Percentiles rank a stretch among this genome's conserved stretches.
Evolutionary conservation across 768 basidiomycete species (phyloP).

Genomic region (Lentinula sp.): DNA sequence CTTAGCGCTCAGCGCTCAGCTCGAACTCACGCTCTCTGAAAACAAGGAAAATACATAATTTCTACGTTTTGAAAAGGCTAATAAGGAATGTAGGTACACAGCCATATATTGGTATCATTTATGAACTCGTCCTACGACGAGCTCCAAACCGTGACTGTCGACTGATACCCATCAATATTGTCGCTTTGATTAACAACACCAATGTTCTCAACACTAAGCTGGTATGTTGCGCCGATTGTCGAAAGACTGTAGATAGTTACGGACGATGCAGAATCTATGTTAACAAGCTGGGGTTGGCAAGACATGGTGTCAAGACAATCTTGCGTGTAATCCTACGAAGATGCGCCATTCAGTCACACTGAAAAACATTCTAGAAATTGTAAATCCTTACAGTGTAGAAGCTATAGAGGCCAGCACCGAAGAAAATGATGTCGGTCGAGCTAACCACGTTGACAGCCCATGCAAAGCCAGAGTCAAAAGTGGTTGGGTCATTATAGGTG

Average conservation of each 20-base stretch:
- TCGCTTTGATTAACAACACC: constrained; percentile 42
- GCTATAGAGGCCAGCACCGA: constrained; percentile 69
- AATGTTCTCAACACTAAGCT: constrained; percentile 41
- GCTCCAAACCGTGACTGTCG: constrained; percentile 47
- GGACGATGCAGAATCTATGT: constrained; percentile 38
- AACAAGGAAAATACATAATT: no score
- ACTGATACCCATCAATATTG: constrained; percentile 53
- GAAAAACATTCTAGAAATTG: neutral
- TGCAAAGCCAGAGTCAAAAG: constrained; percentile 32
- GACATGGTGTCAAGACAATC: constrained; percentile 34
- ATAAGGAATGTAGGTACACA: no score
- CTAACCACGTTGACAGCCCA: constrained; percentile 52
- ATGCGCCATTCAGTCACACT: neutral
- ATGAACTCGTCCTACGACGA: constrained; percentile 8
- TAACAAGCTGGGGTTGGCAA: constrained; percentile 55
- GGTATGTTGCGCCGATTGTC: constrained; percentile 47
- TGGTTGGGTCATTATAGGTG: constrained; percentile 49
- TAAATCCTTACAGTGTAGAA: constrained; percentile 46
- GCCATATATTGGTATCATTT: neutral
- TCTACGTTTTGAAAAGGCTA: no score
- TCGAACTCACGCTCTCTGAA: neutral
- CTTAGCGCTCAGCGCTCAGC: neutral
- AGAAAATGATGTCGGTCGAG: constrained; percentile 55
- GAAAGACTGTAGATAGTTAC: constrained; percentile 53
- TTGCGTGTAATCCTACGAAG: constrained; percentile 2